phyloP scores from a whole-genome alignment of 2,329 filamentous ascomycete genomes.

The Arthrobotrys entomopaga region DNA sequence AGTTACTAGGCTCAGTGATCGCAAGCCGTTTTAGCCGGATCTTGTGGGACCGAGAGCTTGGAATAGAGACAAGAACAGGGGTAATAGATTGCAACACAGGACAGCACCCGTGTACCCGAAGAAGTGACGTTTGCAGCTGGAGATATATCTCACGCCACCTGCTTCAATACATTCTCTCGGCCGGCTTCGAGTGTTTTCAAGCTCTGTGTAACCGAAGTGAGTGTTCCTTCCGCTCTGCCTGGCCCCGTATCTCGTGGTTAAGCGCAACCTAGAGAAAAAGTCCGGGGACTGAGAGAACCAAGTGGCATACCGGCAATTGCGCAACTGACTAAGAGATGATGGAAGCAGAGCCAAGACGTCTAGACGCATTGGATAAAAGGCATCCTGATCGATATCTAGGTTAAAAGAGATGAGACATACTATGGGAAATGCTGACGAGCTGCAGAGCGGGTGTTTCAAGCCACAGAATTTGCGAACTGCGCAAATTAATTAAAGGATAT shows the following conservation, averaged over 20 bases:
- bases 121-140: neutral
- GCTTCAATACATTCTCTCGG: neutral
- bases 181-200: neutral
- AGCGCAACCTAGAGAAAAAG: conserved; percentile 14
- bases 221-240: neutral
- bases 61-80: conserved; percentile 13
- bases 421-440: neutral
- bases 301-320: too few species aligned
- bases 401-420: neutral
- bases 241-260: neutral
- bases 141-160: too few species aligned
- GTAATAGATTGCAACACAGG: conserved; percentile 23
- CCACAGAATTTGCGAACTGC: conserved; percentile 36
- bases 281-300: neutral
- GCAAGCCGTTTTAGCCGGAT: conserved; percentile 38
- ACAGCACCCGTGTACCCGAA: conserved; percentile 4
- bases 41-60: conserved; percentile 36
- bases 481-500: conserved; percentile 39
- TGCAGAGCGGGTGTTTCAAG: conserved; percentile 33
- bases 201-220: neutral
- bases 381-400: neutral
- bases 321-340: conserved; percentile 44
- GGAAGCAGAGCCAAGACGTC: conserved; percentile 5
- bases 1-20: conserved; percentile 24
- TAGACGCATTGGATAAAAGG: neutral